Percentiles rank a stretch among this genome's conserved stretches.
phyloP scores from a whole-genome alignment of 1,284 basidiomycete species.

The Trichosporon sp. region DNA sequence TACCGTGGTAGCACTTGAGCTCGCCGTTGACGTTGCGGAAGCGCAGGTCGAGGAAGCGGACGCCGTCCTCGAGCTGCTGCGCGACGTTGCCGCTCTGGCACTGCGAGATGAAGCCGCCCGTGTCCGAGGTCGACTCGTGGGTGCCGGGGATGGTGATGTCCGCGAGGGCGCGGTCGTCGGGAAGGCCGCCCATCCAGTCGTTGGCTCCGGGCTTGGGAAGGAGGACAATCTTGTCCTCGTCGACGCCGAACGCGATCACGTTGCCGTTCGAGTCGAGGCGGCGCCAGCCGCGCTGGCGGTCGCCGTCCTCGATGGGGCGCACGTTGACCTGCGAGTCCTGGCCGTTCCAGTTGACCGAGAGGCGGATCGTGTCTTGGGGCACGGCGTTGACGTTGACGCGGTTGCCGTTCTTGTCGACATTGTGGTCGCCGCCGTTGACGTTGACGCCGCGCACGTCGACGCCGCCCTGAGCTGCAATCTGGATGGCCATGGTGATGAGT shows the following conservation, averaged over 20 bases:
- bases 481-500: slow-evolving; percentile 25
- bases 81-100: slow-evolving; percentile 52
- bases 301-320: slow-evolving; percentile 18
- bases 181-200: slow-evolving; percentile 27
- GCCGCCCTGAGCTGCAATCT: slow-evolving; percentile 26
- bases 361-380: slow-evolving; percentile 19
- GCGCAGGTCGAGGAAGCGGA: slow-evolving; percentile 78
- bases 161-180: slow-evolving; percentile 31
- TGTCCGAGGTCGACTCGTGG: slow-evolving; percentile 28
- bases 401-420: slow-evolving; percentile 28
- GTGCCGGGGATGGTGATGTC: slow-evolving; percentile 29
- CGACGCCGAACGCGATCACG: slow-evolving; percentile 27
- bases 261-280: slow-evolving; percentile 21
- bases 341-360: slow-evolving; percentile 24
- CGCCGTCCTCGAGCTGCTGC: slow-evolving; percentile 59
- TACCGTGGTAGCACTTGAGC: slow-evolving; percentile 71
- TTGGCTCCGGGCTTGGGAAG: slow-evolving; percentile 21
- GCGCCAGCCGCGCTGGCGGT: slow-evolving; percentile 29
- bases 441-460: slow-evolving; percentile 25
- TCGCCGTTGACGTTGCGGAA: slow-evolving; percentile 67
- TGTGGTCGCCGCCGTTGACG: slow-evolving; percentile 28
- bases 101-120: slow-evolving; percentile 44
- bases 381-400: slow-evolving; percentile 19
- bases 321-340: slow-evolving; percentile 24
- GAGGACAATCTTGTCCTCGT: slow-evolving; percentile 29